phyloP scores from a whole-genome alignment of 2,329 filamentous ascomycete species.

The Colletotrichum sp. region DNA sequence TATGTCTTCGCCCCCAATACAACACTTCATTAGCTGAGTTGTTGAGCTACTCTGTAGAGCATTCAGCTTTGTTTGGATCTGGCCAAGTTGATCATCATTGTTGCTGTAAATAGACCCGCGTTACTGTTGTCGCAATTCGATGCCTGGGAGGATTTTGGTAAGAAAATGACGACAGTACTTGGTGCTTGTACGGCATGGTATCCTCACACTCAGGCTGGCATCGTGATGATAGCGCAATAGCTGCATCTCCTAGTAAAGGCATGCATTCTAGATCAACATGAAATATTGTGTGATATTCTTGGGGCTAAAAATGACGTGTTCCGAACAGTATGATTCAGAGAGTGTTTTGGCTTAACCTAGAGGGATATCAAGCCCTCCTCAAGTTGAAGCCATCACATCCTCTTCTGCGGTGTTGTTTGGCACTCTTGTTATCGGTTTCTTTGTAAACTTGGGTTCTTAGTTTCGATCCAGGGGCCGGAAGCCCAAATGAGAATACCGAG shows the following conservation, averaged over 20 bases:
- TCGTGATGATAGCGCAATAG: not conserved
- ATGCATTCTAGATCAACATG: not conserved
- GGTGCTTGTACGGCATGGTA: not conserved
- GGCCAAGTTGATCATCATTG: not conserved
- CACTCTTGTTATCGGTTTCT: not conserved
- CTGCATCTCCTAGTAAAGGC: not conserved
- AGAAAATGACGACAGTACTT: not conserved
- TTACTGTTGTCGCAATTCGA: not conserved
- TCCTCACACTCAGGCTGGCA: not conserved
- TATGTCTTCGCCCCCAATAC: not conserved
- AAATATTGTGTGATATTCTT: not conserved
- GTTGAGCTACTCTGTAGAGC: not conserved
- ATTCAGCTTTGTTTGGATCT: not conserved
- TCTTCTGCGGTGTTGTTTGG: not conserved
- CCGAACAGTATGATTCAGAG: not conserved
- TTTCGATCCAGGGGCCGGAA: not conserved
- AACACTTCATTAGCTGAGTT: not conserved
- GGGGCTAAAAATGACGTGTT: not conserved
- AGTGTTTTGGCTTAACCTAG: not conserved
- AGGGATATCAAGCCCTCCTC: not conserved
- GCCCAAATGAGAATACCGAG: rapidly evolving
- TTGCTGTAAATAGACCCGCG: not conserved
- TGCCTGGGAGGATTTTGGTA: not conserved
- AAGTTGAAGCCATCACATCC: not conserved
- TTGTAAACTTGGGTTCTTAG: not conserved